Percentiles rank a stretch among this genome's conserved stretches.
Evolutionary conservation across 108 stramenopile genomes (phyloP).

Genomic region (Skeletonema grethae): DNA sequence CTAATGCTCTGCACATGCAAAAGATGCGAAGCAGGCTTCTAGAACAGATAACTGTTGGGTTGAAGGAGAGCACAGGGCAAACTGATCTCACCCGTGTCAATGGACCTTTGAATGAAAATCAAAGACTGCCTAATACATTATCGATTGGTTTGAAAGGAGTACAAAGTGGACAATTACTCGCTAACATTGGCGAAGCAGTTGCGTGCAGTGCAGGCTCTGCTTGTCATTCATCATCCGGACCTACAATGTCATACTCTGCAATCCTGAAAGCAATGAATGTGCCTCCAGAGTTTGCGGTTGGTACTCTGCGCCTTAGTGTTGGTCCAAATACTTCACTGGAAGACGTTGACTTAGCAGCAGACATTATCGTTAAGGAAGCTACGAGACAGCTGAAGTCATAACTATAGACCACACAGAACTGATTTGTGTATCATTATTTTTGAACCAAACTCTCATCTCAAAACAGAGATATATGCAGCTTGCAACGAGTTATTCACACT

Average conservation of each 20-base stretch:
- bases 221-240: conserved; percentile 71
- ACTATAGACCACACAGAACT: too few relatives aligned
- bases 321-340: conserved; percentile 79
- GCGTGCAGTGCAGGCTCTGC: conserved; percentile 93
- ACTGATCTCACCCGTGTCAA: conserved; percentile 56
- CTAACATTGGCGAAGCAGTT: conserved; percentile 65
- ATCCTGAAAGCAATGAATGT: conserved; percentile 92
- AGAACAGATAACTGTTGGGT: conserved; percentile 33
- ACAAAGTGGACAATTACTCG: conserved; percentile 60
- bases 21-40: conserved; percentile 67
- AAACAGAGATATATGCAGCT: conserved; percentile 59
- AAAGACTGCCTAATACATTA: conserved; percentile 92
- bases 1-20: conserved; percentile 67
- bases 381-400: conserved; percentile 33
- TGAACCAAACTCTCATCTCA: conserved; percentile 6
- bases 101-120: conserved; percentile 69
- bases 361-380: conserved; percentile 66
- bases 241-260: conserved; percentile 57
- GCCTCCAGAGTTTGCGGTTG: conserved; percentile 69
- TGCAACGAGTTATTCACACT: conserved; percentile 61
- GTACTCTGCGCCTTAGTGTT: conserved; percentile 92
- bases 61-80: conserved; percentile 36
- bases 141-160: conserved; percentile 80
- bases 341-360: conserved; percentile 86
- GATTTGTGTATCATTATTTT: background rate